A percentile compares a stretch with the other conserved stretches of the same genome.
phyloP scores from a whole-genome alignment of 2,329 filamentous ascomycete species.

The Stagonosporopsis rhizophila region DNA sequence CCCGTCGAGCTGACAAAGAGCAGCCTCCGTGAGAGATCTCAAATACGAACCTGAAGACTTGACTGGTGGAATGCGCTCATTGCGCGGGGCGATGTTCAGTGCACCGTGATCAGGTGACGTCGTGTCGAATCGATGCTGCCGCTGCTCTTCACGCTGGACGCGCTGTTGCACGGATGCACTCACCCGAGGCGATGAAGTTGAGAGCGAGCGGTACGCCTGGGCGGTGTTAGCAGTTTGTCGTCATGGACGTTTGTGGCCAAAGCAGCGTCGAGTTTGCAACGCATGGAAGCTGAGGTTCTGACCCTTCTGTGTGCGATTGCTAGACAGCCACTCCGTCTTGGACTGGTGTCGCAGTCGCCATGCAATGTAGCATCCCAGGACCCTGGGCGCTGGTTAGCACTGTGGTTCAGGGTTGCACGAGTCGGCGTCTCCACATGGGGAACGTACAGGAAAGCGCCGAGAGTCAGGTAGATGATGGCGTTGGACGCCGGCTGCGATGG shows the following conservation, averaged over 20 bases:
- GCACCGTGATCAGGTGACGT: slow-evolving; percentile 19
- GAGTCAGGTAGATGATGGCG: slow-evolving; percentile 82
- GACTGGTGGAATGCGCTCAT: slow-evolving; percentile 22
- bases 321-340: slow-evolving; percentile 74
- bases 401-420: slow-evolving; percentile 11
- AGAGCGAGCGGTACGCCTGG: slow-evolving; percentile 79
- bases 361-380: slow-evolving; percentile 67
- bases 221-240: slow-evolving; percentile 34
- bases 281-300: slow-evolving; percentile 27
- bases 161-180: slow-evolving; percentile 62
- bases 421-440: slow-evolving; percentile 5
- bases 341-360: slow-evolving; percentile 67
- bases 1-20: slow-evolving; percentile 22
- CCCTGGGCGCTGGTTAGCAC: slow-evolving; percentile 52
- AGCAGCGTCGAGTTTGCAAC: slow-evolving; percentile 11
- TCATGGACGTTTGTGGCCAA: neutral
- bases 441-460: slow-evolving; percentile 76
- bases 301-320: slow-evolving; percentile 86
- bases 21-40: slow-evolving; percentile 46
- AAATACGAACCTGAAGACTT: slow-evolving; percentile 50
- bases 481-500: slow-evolving; percentile 80
- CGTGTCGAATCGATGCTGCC: slow-evolving; percentile 66
- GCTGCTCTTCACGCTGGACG: slow-evolving; percentile 57
- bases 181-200: slow-evolving; percentile 91
- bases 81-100: slow-evolving; percentile 10